Evolutionary conservation across 1,139 yeast genomes (phyloP), one percentile per base, ranked within the genome.

Genomic region (Tardiomyces depauwii): DNA sequence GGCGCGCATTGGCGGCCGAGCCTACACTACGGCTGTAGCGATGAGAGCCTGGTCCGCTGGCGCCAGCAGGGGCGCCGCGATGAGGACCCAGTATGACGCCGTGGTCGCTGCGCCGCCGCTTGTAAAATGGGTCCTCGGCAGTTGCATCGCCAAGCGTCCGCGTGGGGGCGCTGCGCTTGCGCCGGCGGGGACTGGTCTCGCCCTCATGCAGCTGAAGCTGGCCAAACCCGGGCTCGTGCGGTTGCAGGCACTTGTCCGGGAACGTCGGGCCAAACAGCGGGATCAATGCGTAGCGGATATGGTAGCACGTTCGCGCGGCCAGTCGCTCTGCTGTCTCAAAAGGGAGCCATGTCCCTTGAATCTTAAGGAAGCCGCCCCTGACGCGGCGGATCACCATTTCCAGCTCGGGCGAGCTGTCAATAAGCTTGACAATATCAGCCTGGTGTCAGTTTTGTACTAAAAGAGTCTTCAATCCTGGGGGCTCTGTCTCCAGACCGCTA

Each of bases 311-410:
- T 47, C 84, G 74, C 41, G 77, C 65, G 3, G 95, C 94, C 46
- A 89, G 68, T 28, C 76, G 66, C 53, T 72, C 73, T 42, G 94
- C 89, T 44, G 84, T 70, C 14, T 74, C 74, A 60, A 68, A 82
- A 1, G 96, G 94, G 40, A 88, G 67, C 96, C 96, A 89, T 4
- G 96, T 87, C 1, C 97, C 97, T 66, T 89, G 97, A 55, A 89
- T 86, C 68, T 87, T 88, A 55, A 89, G 73, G 57, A 80, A 86
- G 2, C 96, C 97, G 42, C 97, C 97, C 47, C 96, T 70, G 18
- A 88, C 87, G 44, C 96, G 73, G 55, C 79, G 77, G 47, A 87
- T 77, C 40, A 76, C 76, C 39, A 80, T 86, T 62, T 76, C 77
- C 54, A 74, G 66, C 56, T 76, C 82, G 3, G 88, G 93, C 27